Base-by-base conservation (phyloP, 768 basidiomycete species). In the Leucogyrophana mollusca region DNA sequence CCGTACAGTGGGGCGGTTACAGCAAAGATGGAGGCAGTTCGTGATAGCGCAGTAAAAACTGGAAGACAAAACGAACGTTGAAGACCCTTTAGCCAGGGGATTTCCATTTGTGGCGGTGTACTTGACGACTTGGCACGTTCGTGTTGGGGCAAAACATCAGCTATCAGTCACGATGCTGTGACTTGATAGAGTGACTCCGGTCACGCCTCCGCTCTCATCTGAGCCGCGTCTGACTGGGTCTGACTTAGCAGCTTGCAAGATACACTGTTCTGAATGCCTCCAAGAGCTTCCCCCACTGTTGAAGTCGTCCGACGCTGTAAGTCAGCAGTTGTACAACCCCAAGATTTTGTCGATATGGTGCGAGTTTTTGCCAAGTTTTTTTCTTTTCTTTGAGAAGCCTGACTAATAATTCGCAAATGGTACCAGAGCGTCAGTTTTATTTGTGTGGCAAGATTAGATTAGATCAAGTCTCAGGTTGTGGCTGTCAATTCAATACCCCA, bases 1-100 rank as follows among this genome's bases (percentile, higher is more conserved):
- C n/a, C 8, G 35, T n/a, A 21, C 18, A 44, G 34, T 14, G 42
- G 50, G 43, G 43, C 34, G 49, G 20, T 45, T 18, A 32, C 9
- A 30, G 39, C 24, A 34, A 34, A 49, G 43, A 21, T 25, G 16
- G n/a, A n/a, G 17, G n/a, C 21, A 14, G 35, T 43, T 21, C 24
- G 40, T 36, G 44, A 27, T 25, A 16, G n/a, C 35, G 35, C 20
- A 37, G n/a, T 16, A 37, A 37, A 37, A 21, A 37, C 20, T 37
- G n/a, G 16, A 37, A 37, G 35, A 37, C 9, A 37, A 37, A 16
- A 21, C 27, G 27, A 30, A 30, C 27, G 27, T 30, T 30, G 27
- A 30, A 30, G 27, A 30, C 27, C 6, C 13, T 37, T 37, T 16
- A 16, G 20, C 20, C 16, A 37, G 20, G 35, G 20, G 35, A 37